Evolutionary conservation across 2,329 filamentous ascomycete genomes (phyloP).

Genomic region (Furcasterigmium furcatum): DNA sequence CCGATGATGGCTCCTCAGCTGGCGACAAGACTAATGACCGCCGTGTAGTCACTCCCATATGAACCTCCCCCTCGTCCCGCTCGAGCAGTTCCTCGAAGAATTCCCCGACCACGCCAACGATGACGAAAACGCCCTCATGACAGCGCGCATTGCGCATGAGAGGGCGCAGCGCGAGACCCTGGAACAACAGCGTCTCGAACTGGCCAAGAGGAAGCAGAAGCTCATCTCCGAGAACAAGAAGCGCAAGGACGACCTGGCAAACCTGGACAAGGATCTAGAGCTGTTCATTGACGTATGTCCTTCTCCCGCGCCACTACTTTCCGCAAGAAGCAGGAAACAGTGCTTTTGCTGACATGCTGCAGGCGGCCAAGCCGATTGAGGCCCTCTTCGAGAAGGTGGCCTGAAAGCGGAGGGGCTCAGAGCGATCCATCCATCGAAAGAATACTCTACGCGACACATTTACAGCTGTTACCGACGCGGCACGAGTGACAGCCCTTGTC

Average conservation of each 20-base stretch:
- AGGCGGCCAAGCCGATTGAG: slow-evolving; percentile 87
- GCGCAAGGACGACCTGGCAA: slow-evolving; percentile 88
- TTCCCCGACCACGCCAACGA: slow-evolving; percentile 72
- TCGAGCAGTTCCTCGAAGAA: slow-evolving; percentile 74
- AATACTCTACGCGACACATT: too few species aligned
- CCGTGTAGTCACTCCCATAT: slow-evolving; percentile 84
- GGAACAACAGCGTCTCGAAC: slow-evolving; percentile 77
- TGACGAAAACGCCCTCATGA: slow-evolving; percentile 80
- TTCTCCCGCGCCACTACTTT: background rate
- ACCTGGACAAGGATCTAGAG: slow-evolving; percentile 86
- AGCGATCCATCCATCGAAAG: too few species aligned
- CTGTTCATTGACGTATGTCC: slow-evolving; percentile 81
- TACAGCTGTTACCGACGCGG: too few species aligned
- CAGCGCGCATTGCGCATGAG: slow-evolving; percentile 89
- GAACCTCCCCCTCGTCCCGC: slow-evolving; percentile 78
- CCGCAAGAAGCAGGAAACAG: background rate
- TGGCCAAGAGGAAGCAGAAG: slow-evolving; percentile 64
- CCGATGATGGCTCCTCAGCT: background rate
- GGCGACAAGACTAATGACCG: slow-evolving; percentile 16
- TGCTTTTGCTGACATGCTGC: slow-evolving; percentile 13
- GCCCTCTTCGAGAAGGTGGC: slow-evolving; percentile 77
- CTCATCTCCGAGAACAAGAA: slow-evolving; percentile 76
- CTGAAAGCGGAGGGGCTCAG: slow-evolving; percentile 22
- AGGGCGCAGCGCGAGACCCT: slow-evolving; percentile 77
- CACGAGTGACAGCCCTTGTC: too few species aligned